Percentiles rank a stretch among this genome's conserved stretches.
These are phyloP conservation scores for Pachyrhizus erosus DNA, from an alignment of 306 rosid species.

Conservation along the genomic window DNA sequence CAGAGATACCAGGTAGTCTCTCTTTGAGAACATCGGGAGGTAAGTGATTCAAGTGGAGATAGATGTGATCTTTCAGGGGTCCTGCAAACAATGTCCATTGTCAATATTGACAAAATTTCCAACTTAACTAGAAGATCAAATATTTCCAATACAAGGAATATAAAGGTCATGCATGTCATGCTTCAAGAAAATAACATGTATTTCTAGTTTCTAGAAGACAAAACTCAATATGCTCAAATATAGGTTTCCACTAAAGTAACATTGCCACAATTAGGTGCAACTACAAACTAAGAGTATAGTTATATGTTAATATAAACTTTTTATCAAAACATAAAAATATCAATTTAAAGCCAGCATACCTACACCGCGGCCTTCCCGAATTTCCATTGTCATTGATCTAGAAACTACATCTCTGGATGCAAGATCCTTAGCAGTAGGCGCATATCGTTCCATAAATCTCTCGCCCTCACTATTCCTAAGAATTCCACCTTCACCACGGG, in stretches of 20 bases:
- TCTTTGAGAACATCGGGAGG: slow-evolving; percentile 98
- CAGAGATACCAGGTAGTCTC: slow-evolving; percentile 99
- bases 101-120: slow-evolving; percentile 7
- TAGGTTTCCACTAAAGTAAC: background rate
- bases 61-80: slow-evolving; percentile 95
- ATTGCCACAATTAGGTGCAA: background rate
- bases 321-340: background rate
- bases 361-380: slow-evolving; percentile 94
- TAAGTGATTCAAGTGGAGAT: slow-evolving; percentile 96
- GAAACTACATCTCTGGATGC: slow-evolving; percentile 96
- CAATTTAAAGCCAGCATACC: slow-evolving; percentile 55
- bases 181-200: slow-evolving; percentile 11
- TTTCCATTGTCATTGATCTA: slow-evolving; percentile 96
- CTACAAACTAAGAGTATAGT: background rate
- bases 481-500: slow-evolving; percentile 99
- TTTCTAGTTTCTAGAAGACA: slow-evolving; percentile 5
- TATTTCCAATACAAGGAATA: background rate
- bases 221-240: background rate
- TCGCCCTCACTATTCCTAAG: slow-evolving; percentile 97
- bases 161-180: slow-evolving; percentile 27
- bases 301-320: background rate
- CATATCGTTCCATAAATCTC: slow-evolving; percentile 97
- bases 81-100: slow-evolving; percentile 58
- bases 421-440: slow-evolving; percentile 98
- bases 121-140: slow-evolving; percentile 15